These are phyloP conservation scores for Lactarius pseudohatsudake DNA, from an alignment of 768 basidiomycete genomes.

Conservation along the genomic window DNA sequence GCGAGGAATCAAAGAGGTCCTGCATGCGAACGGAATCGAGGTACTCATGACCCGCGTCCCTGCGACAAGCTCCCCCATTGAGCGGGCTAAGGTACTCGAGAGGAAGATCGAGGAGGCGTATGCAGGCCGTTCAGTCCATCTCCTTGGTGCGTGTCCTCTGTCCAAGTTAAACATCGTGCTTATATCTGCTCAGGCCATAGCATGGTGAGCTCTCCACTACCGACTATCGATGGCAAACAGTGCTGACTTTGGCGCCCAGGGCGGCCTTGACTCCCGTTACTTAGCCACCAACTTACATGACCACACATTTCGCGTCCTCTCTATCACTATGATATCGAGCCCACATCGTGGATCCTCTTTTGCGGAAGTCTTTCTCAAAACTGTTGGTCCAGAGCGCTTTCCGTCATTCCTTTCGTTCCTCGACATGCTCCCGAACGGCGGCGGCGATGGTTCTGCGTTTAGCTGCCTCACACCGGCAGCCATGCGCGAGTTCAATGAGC, in stretches of 20 bases:
- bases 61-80: constrained; percentile 83
- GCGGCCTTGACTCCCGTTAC: constrained; percentile 89
- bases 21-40: constrained; percentile 85
- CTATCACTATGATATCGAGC: constrained; percentile 91
- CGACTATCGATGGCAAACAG: neutral
- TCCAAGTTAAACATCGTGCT: constrained; percentile 1
- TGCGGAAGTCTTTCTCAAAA: constrained; percentile 83
- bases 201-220: constrained; percentile 50
- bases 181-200: constrained; percentile 57
- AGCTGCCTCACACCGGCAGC: constrained; percentile 79
- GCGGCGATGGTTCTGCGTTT: constrained; percentile 94
- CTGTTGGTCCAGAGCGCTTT: constrained; percentile 65
- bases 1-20: constrained; percentile 93
- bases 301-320: constrained; percentile 77
- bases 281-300: constrained; percentile 81
- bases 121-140: constrained; percentile 81
- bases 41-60: constrained; percentile 94
- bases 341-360: constrained; percentile 94
- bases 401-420: constrained; percentile 72
- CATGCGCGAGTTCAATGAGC: constrained; percentile 88
- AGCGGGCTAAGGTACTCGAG: constrained; percentile 89
- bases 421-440: constrained; percentile 84
- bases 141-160: constrained; percentile 56
- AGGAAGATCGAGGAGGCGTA: constrained; percentile 76
- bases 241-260: constrained; percentile 45